phyloP scores from a whole-genome alignment of 108 stramenopile species.

The Fragilaria crotonensis region DNA sequence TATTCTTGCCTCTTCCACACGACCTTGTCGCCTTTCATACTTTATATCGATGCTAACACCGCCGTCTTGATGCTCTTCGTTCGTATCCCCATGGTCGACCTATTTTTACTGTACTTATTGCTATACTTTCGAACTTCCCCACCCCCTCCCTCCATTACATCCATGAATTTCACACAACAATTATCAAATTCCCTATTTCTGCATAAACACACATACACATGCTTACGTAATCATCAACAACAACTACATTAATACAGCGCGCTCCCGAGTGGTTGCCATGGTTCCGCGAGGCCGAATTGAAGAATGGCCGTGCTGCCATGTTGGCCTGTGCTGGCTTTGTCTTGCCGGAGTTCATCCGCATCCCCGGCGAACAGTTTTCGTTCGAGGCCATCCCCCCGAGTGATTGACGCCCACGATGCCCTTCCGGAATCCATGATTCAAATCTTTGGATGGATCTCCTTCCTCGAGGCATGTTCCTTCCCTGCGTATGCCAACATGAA shows the following conservation, averaged over 20 bases:
- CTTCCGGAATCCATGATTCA: slow-evolving; percentile 71
- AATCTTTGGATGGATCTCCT: slow-evolving; percentile 65
- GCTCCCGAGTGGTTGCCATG: slow-evolving; percentile 66
- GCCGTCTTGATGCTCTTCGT: background rate
- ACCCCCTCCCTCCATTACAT: no score
- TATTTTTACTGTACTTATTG: no score
- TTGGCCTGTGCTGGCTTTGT: slow-evolving; percentile 80
- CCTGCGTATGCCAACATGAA: slow-evolving; percentile 55
- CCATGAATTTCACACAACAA: no score
- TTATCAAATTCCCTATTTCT: no score
- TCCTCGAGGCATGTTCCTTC: slow-evolving; percentile 52
- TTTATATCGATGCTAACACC: slow-evolving; percentile 1
- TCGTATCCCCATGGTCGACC: background rate
- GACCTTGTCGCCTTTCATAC: background rate
- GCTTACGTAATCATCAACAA: no score
- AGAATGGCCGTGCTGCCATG: slow-evolving; percentile 85
- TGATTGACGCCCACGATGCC: slow-evolving; percentile 77
- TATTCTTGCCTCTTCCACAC: slow-evolving; percentile 2
- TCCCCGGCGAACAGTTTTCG: slow-evolving; percentile 80
- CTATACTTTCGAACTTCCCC: no score
- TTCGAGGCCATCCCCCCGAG: slow-evolving; percentile 79
- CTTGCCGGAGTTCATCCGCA: slow-evolving; percentile 75
- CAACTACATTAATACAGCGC: slow-evolving; percentile 17
- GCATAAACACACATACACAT: no score
- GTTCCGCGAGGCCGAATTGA: slow-evolving; percentile 85